These are phyloP conservation scores for Golubevia sp. DNA, from an alignment of 1,284 basidiomycete genomes.

Conservation along the genomic window DNA sequence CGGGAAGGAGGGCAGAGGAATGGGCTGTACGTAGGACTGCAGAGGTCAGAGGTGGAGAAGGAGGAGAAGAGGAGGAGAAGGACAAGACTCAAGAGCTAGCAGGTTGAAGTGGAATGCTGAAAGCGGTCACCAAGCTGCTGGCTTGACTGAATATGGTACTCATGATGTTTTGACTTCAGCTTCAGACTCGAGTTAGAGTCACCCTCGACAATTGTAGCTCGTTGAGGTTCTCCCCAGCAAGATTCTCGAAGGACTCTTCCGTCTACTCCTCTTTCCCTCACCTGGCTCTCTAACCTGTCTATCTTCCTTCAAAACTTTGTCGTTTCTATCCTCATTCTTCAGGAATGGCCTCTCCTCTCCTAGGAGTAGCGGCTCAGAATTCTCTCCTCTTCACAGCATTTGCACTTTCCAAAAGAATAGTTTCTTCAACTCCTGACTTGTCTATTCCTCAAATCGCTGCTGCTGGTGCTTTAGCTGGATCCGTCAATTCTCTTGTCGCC, in stretches of 20 bases:
- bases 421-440: conserved; percentile 84
- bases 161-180: too few species aligned
- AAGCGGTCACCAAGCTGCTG: too few species aligned
- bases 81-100: too few species aligned
- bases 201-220: too few species aligned
- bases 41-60: too few species aligned
- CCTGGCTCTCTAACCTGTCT: background rate
- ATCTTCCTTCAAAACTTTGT: conserved; percentile 2
- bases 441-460: conserved; percentile 77
- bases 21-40: background rate
- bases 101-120: too few species aligned
- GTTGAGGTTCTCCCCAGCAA: too few species aligned
- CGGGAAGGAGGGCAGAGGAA: background rate
- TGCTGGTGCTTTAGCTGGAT: conserved; percentile 89
- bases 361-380: conserved; percentile 96
- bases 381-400: conserved; percentile 92
- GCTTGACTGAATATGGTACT: too few species aligned
- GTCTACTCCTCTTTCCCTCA: too few species aligned
- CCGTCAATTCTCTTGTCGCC: conserved; percentile 74
- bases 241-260: too few species aligned
- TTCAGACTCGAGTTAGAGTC: too few species aligned
- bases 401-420: conserved; percentile 75
- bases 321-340: background rate
- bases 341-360: conserved; percentile 87
- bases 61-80: too few species aligned